These are phyloP conservation scores for Mycena crocata DNA, from an alignment of 768 basidiomycete genomes.

Conservation along the genomic window DNA sequence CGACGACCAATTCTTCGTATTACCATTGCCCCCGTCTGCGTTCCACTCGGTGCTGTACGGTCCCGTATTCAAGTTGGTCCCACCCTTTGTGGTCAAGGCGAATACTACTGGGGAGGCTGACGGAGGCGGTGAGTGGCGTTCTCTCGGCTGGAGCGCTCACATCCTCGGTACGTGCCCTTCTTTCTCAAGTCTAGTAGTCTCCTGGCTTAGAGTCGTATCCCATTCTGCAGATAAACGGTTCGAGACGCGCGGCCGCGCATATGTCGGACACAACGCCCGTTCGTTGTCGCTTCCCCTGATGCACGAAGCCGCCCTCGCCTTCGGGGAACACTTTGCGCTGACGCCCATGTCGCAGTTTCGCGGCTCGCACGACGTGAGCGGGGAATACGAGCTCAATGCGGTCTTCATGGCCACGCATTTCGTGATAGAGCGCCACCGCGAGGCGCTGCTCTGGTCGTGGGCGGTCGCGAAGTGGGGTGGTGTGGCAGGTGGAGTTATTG, in stretches of 20 bases:
- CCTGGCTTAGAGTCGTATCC: too few relatives aligned
- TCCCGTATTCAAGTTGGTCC: conserved; percentile 48
- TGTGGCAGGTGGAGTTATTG: neutral
- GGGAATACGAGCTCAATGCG: conserved; percentile 45
- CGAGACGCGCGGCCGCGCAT: conserved; percentile 49
- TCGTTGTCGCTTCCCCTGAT: conserved; percentile 46
- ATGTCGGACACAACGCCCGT: conserved; percentile 53
- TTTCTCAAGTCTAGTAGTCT: too few relatives aligned
- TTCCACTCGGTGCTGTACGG: conserved; percentile 51
- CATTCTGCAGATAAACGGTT: conserved; percentile 44
- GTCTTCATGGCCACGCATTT: conserved; percentile 46
- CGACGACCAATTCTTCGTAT: conserved; percentile 54
- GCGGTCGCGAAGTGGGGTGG: conserved; percentile 45
- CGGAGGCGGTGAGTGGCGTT: conserved; percentile 48
- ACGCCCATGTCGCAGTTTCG: conserved; percentile 47
- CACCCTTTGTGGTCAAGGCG: conserved; percentile 42
- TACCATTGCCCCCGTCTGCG: conserved; percentile 39
- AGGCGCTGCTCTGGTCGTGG: conserved; percentile 51
- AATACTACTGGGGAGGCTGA: conserved; percentile 31
- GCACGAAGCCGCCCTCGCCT: conserved; percentile 48
- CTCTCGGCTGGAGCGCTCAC: conserved; percentile 47
- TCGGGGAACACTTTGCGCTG: conserved; percentile 38
- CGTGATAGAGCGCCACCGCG: conserved; percentile 47
- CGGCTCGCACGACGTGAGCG: conserved; percentile 35
- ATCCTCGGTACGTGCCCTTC: conserved; percentile 42